These are phyloP conservation scores for Gillenia trifoliata DNA, from an alignment of 306 rosid genomes.

Conservation along the genomic window DNA sequence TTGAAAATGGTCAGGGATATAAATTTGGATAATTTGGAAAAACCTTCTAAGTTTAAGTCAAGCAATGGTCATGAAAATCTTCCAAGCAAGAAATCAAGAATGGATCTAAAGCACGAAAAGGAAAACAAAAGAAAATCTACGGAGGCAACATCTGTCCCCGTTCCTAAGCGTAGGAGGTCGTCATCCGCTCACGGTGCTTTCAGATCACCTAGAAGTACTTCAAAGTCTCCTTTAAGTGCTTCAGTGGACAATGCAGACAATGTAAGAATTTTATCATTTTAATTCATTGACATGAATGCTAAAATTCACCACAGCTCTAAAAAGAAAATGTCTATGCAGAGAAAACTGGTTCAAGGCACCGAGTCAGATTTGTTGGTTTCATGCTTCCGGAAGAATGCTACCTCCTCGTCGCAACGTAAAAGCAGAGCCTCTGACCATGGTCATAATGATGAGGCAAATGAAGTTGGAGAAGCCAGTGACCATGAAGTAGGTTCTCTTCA, in stretches of 20 bases:
- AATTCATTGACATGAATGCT: constrained; percentile 21
- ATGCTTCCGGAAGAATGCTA: constrained; percentile 27
- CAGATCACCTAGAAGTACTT: constrained; percentile 41
- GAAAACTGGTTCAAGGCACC: constrained; percentile 35
- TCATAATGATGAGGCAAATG: constrained; percentile 37
- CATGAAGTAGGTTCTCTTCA: constrained; percentile 38
- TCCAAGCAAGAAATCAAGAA: constrained; percentile 33
- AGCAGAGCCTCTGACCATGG: constrained; percentile 37
- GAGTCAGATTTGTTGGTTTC: constrained; percentile 51
- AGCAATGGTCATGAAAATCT: constrained; percentile 71
- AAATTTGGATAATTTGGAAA: constrained; percentile 57
- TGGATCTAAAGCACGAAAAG: constrained; percentile 30
- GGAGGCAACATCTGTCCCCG: constrained; percentile 41
- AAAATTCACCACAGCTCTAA: constrained; percentile 35
- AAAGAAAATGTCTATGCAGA: constrained; percentile 35
- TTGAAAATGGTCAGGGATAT: constrained; percentile 67
- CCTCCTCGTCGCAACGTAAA: constrained; percentile 41
- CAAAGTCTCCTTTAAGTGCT: constrained; percentile 38
- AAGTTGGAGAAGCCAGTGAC: constrained; percentile 43
- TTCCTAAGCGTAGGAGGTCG: constrained; percentile 61
- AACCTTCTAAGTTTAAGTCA: constrained; percentile 52
- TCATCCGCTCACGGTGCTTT: constrained; percentile 37
- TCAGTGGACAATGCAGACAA: constrained; percentile 32
- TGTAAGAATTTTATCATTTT: constrained; percentile 23
- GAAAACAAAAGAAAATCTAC: constrained; percentile 54